These are phyloP conservation scores for Lepiota brunneoincarnata DNA, from an alignment of 768 basidiomycete species.

Conservation along the genomic window DNA sequence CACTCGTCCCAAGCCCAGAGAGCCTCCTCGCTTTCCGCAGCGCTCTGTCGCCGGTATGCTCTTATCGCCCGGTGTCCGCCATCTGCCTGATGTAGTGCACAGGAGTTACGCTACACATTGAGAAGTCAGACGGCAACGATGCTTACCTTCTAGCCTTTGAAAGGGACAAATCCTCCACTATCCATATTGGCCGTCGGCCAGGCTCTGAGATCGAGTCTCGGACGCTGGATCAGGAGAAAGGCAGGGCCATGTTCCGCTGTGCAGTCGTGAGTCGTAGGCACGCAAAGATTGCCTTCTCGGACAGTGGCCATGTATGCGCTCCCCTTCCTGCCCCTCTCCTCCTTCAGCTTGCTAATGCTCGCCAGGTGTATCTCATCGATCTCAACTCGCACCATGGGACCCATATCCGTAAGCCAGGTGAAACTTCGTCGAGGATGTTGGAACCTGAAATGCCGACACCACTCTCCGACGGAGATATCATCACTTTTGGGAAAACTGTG, in stretches of 20 bases:
- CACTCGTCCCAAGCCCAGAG: conserved; percentile 27
- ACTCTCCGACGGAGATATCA: conserved; percentile 63
- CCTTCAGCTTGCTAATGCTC: conserved; percentile 17
- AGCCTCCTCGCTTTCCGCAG: conserved; percentile 16
- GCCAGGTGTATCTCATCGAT: conserved; percentile 71
- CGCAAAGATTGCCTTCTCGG: conserved; percentile 73
- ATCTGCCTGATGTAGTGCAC: conserved; percentile 15
- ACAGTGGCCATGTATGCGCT: conserved; percentile 61
- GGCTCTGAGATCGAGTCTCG: conserved; percentile 40
- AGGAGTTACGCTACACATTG: conserved; percentile 63
- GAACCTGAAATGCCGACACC: conserved; percentile 52
- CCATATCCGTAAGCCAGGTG: conserved; percentile 54
- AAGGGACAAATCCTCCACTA: conserved; percentile 44
- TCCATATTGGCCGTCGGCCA: conserved; percentile 70
- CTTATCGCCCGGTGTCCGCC: conserved; percentile 16
- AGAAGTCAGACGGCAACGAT: conserved; percentile 44
- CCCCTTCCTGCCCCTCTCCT: conserved; percentile 9
- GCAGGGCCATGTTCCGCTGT: conserved; percentile 66
- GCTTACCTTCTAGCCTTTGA: conserved; percentile 49
- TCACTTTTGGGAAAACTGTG: conserved; percentile 80
- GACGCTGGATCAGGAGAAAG: conserved; percentile 35
- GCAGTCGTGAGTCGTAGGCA: conserved; percentile 79
- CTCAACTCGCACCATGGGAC: conserved; percentile 77
- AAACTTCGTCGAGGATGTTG: conserved; percentile 45
- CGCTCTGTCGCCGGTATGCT: conserved; percentile 39